These are phyloP conservation scores for Pleurostoma richardsiae DNA, from an alignment of 2,329 filamentous ascomycete species.

Conservation along the genomic window DNA sequence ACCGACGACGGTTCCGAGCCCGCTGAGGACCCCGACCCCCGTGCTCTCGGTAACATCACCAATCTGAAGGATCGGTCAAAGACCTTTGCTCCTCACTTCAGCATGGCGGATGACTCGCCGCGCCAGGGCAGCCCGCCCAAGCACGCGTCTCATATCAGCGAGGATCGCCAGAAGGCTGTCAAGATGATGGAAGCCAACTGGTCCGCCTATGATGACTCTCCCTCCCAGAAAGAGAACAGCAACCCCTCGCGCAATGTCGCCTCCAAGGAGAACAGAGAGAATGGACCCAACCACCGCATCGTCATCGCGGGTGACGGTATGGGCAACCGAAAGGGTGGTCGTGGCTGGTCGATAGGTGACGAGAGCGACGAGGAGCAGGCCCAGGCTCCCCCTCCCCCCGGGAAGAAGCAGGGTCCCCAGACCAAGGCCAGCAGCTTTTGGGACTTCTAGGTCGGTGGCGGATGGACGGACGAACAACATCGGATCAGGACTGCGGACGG, in stretches of 20 bases:
- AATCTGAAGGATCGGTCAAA: conserved; percentile 70
- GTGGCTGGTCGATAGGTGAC: conserved; percentile 56
- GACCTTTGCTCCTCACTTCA: conserved; percentile 74
- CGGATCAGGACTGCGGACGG: background rate
- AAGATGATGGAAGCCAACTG: conserved; percentile 69
- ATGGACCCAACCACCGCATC: conserved; percentile 29
- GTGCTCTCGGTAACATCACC: conserved; percentile 60
- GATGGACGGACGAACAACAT: background rate
- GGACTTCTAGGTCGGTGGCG: conserved; percentile 35
- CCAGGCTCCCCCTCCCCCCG: conserved; percentile 24
- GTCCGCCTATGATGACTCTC: conserved; percentile 50
- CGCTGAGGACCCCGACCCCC: conserved; percentile 27
- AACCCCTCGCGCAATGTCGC: conserved; percentile 21
- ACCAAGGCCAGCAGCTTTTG: conserved; percentile 34
- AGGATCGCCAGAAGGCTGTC: conserved; percentile 63
- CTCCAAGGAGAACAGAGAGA: conserved; percentile 10
- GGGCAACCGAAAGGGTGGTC: conserved; percentile 53
- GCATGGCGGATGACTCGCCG: conserved; percentile 65
- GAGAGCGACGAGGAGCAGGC: conserved; percentile 38
- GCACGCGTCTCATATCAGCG: conserved; percentile 39
- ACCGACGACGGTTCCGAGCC: conserved; percentile 45
- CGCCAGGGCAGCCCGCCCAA: conserved; percentile 30
- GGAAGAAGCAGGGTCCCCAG: conserved; percentile 30
- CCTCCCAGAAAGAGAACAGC: conserved; percentile 48
- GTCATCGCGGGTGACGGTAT: conserved; percentile 59